Evolutionary conservation across 192 early-diverging fungal species (phyloP).

Genomic region (Mortierella antarctica): DNA sequence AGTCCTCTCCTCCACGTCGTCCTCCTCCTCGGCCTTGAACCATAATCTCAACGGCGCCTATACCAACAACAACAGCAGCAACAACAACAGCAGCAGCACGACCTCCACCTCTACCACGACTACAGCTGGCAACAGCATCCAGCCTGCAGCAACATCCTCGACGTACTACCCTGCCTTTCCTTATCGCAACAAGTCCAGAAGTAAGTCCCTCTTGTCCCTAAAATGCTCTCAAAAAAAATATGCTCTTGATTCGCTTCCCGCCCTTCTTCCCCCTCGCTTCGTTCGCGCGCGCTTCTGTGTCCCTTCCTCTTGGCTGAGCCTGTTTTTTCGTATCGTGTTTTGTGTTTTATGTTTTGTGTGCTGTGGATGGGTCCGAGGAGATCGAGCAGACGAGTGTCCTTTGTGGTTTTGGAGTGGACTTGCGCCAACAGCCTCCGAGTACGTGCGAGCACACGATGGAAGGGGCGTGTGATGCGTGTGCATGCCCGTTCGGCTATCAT

Average conservation of each 20-base stretch:
- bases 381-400: too few relatives aligned
- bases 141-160: conserved; percentile 4
- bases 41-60: conserved; percentile 3
- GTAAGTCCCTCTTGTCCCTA: conserved; percentile 9
- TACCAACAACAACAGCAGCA: conserved; percentile 3
- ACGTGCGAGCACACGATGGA: too few relatives aligned
- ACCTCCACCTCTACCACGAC: neutral
- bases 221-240: too few relatives aligned
- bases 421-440: too few relatives aligned
- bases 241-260: neutral
- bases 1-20: conserved; percentile 2
- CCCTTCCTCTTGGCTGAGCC: too few relatives aligned
- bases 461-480: too few relatives aligned
- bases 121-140: neutral
- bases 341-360: too few relatives aligned
- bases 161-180: conserved; percentile 28
- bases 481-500: too few relatives aligned
- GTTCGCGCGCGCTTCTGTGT: too few relatives aligned
- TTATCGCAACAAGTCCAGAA: conserved; percentile 38
- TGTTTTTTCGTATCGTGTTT: too few relatives aligned
- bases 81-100: neutral
- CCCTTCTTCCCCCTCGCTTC: neutral
- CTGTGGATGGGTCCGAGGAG: too few relatives aligned
- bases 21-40: conserved; percentile 3
- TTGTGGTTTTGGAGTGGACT: too few relatives aligned